Conservation (phyloP, 2,329 filamentous ascomycete species). For the Venturia nashicola region DNA sequence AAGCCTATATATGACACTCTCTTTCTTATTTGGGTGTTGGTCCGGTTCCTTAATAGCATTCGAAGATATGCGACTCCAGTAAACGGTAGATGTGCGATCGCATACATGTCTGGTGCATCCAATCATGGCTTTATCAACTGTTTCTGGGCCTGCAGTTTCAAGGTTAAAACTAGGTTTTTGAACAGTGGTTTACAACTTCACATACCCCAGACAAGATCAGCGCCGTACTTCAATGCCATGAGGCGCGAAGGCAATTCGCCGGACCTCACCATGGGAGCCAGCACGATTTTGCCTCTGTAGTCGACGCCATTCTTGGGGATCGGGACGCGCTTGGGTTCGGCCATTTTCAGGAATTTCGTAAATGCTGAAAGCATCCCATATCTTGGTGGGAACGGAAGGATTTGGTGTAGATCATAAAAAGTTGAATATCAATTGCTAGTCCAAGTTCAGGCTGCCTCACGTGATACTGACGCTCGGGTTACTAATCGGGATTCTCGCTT, state of each 20-base stretch:
- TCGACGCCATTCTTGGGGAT: constrained; percentile 84
- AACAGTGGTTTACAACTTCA: constrained; percentile 8
- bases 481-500: neutral
- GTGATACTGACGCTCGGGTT: neutral
- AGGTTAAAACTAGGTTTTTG: constrained; percentile 10
- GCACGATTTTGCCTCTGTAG: constrained; percentile 85
- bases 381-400: neutral
- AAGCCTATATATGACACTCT: constrained; percentile 70
- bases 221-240: constrained; percentile 83
- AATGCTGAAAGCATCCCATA: constrained; percentile 28
- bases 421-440: neutral
- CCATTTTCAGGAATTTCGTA: constrained; percentile 13
- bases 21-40: constrained; percentile 37
- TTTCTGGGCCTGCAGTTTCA: constrained; percentile 61
- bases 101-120: constrained; percentile 72
- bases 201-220: constrained; percentile 91
- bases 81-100: constrained; percentile 62
- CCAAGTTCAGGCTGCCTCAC: neutral
- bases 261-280: constrained; percentile 97
- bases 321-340: constrained; percentile 48
- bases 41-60: constrained; percentile 52
- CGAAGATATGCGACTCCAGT: constrained; percentile 68
- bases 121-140: constrained; percentile 83
- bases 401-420: neutral
- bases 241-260: constrained; percentile 87